These are phyloP conservation scores for Solanum paucissectum DNA, from an alignment of 257 asterid species.

Conservation along the genomic window DNA sequence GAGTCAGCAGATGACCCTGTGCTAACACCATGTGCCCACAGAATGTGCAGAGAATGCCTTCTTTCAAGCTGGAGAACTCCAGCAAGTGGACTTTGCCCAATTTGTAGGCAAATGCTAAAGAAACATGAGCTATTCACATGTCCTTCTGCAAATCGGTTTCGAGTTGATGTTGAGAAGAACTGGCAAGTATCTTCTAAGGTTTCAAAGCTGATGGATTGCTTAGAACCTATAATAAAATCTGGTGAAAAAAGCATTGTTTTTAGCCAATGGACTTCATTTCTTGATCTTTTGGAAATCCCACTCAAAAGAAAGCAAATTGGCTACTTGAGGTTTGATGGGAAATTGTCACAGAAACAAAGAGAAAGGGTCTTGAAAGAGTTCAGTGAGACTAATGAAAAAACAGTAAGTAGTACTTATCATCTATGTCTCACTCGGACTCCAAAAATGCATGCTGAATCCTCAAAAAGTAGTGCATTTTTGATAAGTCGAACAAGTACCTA, in stretches of 20 bases:
- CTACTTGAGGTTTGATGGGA: conserved; percentile 78
- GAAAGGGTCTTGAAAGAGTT: conserved; percentile 65
- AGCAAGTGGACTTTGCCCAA: conserved; percentile 52
- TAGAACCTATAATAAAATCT: conserved; percentile 20
- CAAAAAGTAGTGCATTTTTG: neutral
- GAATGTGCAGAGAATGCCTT: conserved; percentile 81
- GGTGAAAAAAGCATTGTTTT: conserved; percentile 75
- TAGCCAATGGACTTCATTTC: conserved; percentile 81
- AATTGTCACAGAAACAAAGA: conserved; percentile 50
- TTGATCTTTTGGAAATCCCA: conserved; percentile 71
- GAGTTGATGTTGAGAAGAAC: conserved; percentile 55
- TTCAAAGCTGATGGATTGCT: conserved; percentile 45
- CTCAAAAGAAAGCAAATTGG: conserved; percentile 30
- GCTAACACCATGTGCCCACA: conserved; percentile 77
- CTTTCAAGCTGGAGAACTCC: conserved; percentile 63
- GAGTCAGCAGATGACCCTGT: conserved; percentile 87
- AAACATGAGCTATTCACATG: conserved; percentile 58
- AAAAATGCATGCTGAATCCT: neutral
- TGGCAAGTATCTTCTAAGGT: conserved; percentile 80
- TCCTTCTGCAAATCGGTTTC: conserved; percentile 44
- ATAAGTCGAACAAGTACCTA: neutral
- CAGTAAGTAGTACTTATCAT: conserved; percentile 19
- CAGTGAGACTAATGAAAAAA: conserved; percentile 48
- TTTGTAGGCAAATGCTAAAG: conserved; percentile 50
- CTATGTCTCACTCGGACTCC: neutral